Conservation (phyloP, 371 early-diverging fungal genomes). For the Mortierella sp. region DNA sequence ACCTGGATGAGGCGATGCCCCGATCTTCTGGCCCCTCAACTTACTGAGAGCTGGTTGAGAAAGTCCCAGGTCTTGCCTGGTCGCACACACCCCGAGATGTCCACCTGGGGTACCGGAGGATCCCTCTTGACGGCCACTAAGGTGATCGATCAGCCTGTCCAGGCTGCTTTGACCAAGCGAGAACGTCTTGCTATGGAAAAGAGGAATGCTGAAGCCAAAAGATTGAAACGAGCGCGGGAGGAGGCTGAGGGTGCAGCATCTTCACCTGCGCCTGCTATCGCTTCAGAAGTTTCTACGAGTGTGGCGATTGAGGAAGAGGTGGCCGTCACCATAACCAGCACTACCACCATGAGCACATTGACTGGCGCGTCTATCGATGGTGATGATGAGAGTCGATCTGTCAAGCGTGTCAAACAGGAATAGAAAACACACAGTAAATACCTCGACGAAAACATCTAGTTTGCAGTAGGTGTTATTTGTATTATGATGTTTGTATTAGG, state of each 20-base stretch:
- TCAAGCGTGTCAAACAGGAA: slow-evolving; percentile 31
- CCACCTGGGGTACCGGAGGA: slow-evolving; percentile 88
- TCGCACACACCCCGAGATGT: slow-evolving; percentile 96
- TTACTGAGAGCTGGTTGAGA: slow-evolving; percentile 92
- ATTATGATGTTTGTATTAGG: not conserved
- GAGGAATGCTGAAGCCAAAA: slow-evolving; percentile 54
- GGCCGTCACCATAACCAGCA: not conserved
- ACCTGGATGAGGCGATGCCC: slow-evolving; percentile 78
- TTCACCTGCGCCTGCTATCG: not conserved
- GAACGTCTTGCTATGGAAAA: slow-evolving; percentile 45
- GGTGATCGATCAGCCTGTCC: slow-evolving; percentile 65
- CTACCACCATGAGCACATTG: not conserved
- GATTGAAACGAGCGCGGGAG: slow-evolving; percentile 43
- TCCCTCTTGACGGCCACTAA: slow-evolving; percentile 81
- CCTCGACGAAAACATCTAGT: not conserved
- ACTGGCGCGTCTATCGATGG: not conserved
- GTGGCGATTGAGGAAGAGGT: not conserved
- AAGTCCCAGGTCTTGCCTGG: slow-evolving; percentile 90
- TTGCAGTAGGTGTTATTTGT: too few relatives aligned
- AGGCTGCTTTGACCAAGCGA: slow-evolving; percentile 50
- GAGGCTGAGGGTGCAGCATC: slow-evolving; percentile 17
- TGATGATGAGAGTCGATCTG: not conserved
- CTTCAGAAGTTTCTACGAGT: not conserved
- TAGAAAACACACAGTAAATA: not conserved
- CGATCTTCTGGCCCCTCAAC: slow-evolving; percentile 82